Evolutionary conservation across 164 flowering plant species (phyloP).

Genomic region (Chimonanthus salicifolius): DNA sequence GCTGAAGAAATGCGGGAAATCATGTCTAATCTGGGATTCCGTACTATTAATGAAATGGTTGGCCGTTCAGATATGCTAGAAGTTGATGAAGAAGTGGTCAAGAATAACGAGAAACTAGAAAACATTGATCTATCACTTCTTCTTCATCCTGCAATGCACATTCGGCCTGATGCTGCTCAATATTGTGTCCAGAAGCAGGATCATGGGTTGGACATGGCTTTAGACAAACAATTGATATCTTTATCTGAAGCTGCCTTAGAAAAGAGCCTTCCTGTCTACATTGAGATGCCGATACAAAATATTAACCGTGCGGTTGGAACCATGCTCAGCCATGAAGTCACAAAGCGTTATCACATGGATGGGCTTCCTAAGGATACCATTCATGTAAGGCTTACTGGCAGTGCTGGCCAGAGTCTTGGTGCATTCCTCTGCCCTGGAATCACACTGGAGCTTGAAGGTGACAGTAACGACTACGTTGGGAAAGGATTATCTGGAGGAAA

Average conservation of each 20-base stretch:
- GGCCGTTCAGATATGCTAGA: constrained; percentile 98
- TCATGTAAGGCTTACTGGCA: constrained; percentile 79
- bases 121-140: constrained; percentile 84
- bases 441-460: constrained; percentile 94
- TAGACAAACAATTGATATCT: constrained; percentile 67
- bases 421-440: constrained; percentile 97
- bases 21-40: constrained; percentile 86
- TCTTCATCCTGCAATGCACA: constrained; percentile 83
- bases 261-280: constrained; percentile 75
- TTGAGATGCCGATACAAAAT: constrained; percentile 73
- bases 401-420: constrained; percentile 99
- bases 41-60: constrained; percentile 88
- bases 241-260: constrained; percentile 69
- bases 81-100: constrained; percentile 70
- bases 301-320: constrained; percentile 97
- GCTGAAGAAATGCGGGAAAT: constrained; percentile 97
- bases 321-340: constrained; percentile 98
- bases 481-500: constrained; percentile 98
- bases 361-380: constrained; percentile 92
- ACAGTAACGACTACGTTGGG: constrained; percentile 98
- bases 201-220: constrained; percentile 93
- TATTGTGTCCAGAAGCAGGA: constrained; percentile 90
- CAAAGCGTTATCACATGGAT: constrained; percentile 64
- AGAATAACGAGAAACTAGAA: constrained; percentile 77
- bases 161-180: constrained; percentile 93